Base-by-base conservation (phyloP, 768 basidiomycete species). In the Polyporus arcularius region DNA sequence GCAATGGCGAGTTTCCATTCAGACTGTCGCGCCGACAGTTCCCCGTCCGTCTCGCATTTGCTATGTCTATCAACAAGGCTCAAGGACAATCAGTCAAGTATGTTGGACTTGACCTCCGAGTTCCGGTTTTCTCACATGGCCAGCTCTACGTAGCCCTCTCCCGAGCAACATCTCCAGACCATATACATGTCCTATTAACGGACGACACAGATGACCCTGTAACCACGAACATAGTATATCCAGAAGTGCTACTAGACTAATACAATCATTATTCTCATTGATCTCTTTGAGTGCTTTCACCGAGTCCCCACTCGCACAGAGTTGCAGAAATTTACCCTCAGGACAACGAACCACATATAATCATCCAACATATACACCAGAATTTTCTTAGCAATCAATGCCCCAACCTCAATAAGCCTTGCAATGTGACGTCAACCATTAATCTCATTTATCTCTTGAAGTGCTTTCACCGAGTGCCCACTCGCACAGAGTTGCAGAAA, bases 131-230 rank as follows among this genome's bases (percentile, higher is more conserved):
- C 59, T 47, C 72, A 3, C 79, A 80, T 76, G 77, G 79, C 1
- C 79, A 79, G 65, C 72, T 80, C 1, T 78, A 82, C 72, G 76
- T 80, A 54, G 78, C 78, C 4, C 63, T 81, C 0, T 80, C 78
- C 32, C 67, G 76, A 5, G 66, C 64, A 9, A 80, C 75, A 38
- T 72, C 72, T 28, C 40, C 50, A 2, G 6, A 60, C 11, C 57
- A 68, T 18, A 68, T 79, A 4, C 68, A 72, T 32, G 65, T 76
- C 31, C 56, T 77, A 35, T 53, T 62, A 2, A 49, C 56, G 8
- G 28, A 12, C 21, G 28, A 45, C n/a, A 4, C 43, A 14, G 1
- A 1, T 1, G 38, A 50, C 18, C 30, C 5, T 12, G 14, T 7
- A 16, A 50, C 46, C 2, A 39, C 38, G 9, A 57, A 57, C 35